phyloP scores from a whole-genome alignment of 1,139 yeast species.

The Tardiomyces blankii region DNA sequence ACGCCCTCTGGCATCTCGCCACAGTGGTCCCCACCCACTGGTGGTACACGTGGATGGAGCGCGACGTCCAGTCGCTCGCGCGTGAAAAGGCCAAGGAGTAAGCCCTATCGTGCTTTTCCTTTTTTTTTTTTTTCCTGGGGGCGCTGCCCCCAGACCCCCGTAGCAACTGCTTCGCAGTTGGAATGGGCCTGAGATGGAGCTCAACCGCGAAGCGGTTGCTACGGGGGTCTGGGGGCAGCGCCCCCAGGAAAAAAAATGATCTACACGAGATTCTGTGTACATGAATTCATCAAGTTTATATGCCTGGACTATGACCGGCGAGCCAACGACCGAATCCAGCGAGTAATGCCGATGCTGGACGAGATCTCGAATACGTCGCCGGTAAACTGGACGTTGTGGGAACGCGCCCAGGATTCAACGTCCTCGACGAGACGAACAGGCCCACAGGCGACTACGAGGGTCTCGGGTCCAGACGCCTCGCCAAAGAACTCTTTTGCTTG shows the following conservation, averaged over 20 bases:
- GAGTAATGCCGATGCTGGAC: slow-evolving; percentile 4
- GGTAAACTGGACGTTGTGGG: neutral
- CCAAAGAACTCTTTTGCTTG: neutral
- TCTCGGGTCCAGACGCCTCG: neutral
- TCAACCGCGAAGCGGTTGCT: no score
- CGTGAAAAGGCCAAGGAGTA: neutral
- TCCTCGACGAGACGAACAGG: neutral
- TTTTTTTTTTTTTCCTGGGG: no score
- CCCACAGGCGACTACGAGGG: neutral
- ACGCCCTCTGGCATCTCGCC: slow-evolving; percentile 75
- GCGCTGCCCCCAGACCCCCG: no score
- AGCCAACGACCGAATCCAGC: neutral
- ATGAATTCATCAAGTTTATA: no score
- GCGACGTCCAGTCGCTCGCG: slow-evolving; percentile 15
- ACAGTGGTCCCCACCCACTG: slow-evolving; percentile 28
- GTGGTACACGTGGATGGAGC: slow-evolving; percentile 29
- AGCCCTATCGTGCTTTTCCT: neutral
- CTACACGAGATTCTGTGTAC: no score
- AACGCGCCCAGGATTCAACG: neutral
- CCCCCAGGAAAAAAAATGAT: neutral
- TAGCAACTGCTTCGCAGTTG: no score
- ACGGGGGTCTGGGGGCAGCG: no score
- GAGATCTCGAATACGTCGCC: neutral
- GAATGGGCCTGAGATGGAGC: no score
- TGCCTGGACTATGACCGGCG: no score